These are phyloP conservation scores for Blastomyces gilchristii DNA, from an alignment of 2,329 filamentous ascomycete species.

Conservation along the genomic window DNA sequence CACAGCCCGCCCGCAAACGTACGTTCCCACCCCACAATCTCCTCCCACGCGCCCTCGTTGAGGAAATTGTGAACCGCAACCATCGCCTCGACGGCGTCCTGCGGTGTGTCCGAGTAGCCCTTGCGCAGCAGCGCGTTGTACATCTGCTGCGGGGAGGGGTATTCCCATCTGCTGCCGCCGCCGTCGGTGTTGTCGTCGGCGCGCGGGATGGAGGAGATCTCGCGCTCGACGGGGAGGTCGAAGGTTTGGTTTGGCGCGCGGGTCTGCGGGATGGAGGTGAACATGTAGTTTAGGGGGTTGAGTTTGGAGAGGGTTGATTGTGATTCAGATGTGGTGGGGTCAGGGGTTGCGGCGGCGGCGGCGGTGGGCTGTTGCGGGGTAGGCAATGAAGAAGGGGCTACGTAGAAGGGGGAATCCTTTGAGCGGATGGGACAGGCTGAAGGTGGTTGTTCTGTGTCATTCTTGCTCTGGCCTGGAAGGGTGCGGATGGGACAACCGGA, in stretches of 20 bases:
- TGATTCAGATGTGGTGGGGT: conserved; percentile 21
- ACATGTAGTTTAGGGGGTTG: conserved; percentile 93
- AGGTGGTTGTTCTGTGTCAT: conserved; percentile 13
- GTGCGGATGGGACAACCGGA: conserved; percentile 61
- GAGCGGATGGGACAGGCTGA: conserved; percentile 40
- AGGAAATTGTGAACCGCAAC: conserved; percentile 96
- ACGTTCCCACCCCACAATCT: conserved; percentile 89
- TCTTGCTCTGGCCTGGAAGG: conserved; percentile 9
- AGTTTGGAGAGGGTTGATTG: conserved; percentile 52
- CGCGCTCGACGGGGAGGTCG: conserved; percentile 66
- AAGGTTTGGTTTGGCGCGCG: conserved; percentile 62
- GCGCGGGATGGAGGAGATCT: conserved; percentile 83
- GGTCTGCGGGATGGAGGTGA: conserved; percentile 69
- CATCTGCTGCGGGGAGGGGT: conserved; percentile 98
- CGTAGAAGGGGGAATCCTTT: conserved; percentile 40
- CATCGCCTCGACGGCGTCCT: conserved; percentile 91
- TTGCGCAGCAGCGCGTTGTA: conserved; percentile 96
- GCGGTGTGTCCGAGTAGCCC: conserved; percentile 87
- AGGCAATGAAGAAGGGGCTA: conserved; percentile 25
- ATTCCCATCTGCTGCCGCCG: conserved; percentile 72
- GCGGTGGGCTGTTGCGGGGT: conserved; percentile 14
- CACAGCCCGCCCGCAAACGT: conserved; percentile 66
- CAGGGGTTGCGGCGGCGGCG: conserved; percentile 22
- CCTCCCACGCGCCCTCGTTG: conserved; percentile 93
- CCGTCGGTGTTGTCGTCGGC: conserved; percentile 60